Base-by-base conservation (phyloP, 164 flowering plant genomes). In the Magnolia sinica region DNA sequence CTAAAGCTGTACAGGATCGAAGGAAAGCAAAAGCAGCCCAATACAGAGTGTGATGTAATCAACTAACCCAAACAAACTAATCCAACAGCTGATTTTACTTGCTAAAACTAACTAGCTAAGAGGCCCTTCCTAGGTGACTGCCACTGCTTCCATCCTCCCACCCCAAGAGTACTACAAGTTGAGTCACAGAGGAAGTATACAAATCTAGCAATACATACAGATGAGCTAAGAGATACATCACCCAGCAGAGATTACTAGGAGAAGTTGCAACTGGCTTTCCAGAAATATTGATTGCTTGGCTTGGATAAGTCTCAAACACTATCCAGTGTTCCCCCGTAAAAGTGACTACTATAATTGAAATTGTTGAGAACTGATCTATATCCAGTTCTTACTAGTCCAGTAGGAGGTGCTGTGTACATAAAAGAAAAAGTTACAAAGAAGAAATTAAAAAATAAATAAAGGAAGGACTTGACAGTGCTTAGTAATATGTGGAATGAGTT, bases 291-390 rank as follows among this genome's bases (percentile, higher is more conserved):
- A 55, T 29, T 65, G 51, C 66, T 2, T 86, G 87, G 65, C 89
- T 82, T 37, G 85, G 83, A 76, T 88, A 84, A 85, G 81, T n/a
- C 67, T 68, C 78, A 31, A 52, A 78, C 80, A 75, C 83, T 83
- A 81, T 86, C 89, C 81, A 81, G 50, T 27, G 88, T 61, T 63
- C 85, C 70, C 76, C 90, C 89, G 64, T 82, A 80, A 61, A 75
- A 83, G 78, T 91, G 83, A 68, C 87, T 87, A 79, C 87, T 83
- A 80, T 83, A 85, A 74, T 87, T 87, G 73, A 80, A 78, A 84
- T 75, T 81, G 81, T 76, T 74, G 59, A 74, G 20, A 73, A 77
- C 82, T 73, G 90, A 85, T 72, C 88, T 81, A 88, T 82, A 79
- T 29, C 87, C 86, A 78, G 80, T 86, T 79, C 82, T 87, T 66